phyloP scores from a whole-genome alignment of 176 grass and related monocot genomes.

The Ensete glaucum region DNA sequence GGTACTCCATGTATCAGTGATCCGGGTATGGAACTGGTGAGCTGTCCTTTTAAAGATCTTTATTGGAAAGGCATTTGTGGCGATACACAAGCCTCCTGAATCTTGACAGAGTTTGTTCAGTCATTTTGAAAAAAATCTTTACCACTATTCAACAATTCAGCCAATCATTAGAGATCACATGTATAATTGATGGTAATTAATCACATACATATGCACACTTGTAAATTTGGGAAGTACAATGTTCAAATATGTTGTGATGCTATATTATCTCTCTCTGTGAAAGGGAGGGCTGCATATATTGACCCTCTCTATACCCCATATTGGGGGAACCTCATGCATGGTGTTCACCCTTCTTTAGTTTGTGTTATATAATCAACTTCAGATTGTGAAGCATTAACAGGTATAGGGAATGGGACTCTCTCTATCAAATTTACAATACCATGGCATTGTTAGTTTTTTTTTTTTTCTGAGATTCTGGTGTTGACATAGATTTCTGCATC shows the following conservation, averaged over 20 bases:
- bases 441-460: too few species aligned
- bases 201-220: neutral
- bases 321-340: too few species aligned
- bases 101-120: neutral
- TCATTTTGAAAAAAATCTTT: neutral
- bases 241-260: neutral
- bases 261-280: too few species aligned
- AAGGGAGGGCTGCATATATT: too few species aligned
- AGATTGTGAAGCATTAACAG: too few species aligned
- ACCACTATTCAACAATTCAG: neutral
- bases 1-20: constrained; percentile 92
- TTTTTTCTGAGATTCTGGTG: too few species aligned
- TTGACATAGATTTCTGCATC: too few species aligned
- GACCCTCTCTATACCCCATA: too few species aligned
- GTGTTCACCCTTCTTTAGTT: too few species aligned
- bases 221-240: neutral
- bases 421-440: too few species aligned
- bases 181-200: neutral
- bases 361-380: too few species aligned
- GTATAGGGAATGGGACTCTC: too few species aligned
- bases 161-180: neutral
- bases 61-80: neutral
- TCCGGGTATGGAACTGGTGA: constrained; percentile 77
- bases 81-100: neutral
- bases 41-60: neutral